Evolutionary conservation across 1,284 basidiomycete species (phyloP).

Genomic region (Phellopilus nigrolimitatus): DNA sequence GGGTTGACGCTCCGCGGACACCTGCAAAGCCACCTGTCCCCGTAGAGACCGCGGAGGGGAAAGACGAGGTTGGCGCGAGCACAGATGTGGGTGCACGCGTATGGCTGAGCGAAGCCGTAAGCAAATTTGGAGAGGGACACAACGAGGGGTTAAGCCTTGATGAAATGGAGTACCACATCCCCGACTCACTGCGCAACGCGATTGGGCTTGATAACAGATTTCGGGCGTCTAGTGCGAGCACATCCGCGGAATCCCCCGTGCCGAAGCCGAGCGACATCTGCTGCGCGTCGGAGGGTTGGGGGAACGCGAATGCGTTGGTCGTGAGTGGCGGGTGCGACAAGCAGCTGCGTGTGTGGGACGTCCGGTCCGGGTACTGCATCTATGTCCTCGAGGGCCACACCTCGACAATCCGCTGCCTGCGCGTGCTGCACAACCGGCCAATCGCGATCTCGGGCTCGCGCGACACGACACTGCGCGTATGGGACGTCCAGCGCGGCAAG

Average conservation of each 20-base stretch:
- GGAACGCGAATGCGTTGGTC: slow-evolving; percentile 63
- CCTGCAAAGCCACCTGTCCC: no score
- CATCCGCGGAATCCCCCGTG: slow-evolving; percentile 26
- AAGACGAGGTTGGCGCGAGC: slow-evolving; percentile 1
- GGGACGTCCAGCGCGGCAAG: slow-evolving; percentile 84
- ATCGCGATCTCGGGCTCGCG: slow-evolving; percentile 89
- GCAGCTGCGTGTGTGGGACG: slow-evolving; percentile 88
- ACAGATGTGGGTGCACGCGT: slow-evolving; percentile 16
- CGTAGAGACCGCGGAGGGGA: no score
- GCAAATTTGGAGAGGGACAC: slow-evolving; percentile 5
- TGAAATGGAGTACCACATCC: slow-evolving; percentile 28
- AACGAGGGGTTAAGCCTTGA: slow-evolving; percentile 4
- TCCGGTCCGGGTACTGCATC: slow-evolving; percentile 79
- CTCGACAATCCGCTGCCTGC: slow-evolving; percentile 89
- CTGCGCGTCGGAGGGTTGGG: slow-evolving; percentile 63
- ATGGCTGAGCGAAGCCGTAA: slow-evolving; percentile 12
- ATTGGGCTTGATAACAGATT: slow-evolving; percentile 33
- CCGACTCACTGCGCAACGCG: slow-evolving; percentile 30
- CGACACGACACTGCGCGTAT: slow-evolving; percentile 84
- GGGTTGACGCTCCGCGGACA: slow-evolving; percentile 25
- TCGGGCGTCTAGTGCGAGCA: slow-evolving; percentile 9
- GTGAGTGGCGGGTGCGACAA: slow-evolving; percentile 95
- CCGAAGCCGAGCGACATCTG: slow-evolving; percentile 57
- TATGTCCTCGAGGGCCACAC: slow-evolving; percentile 82
- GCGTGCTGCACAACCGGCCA: slow-evolving; percentile 82